Conservation (phyloP, 495 filamentous ascomycete genomes). For the Penicillium cosmopolitanum region DNA sequence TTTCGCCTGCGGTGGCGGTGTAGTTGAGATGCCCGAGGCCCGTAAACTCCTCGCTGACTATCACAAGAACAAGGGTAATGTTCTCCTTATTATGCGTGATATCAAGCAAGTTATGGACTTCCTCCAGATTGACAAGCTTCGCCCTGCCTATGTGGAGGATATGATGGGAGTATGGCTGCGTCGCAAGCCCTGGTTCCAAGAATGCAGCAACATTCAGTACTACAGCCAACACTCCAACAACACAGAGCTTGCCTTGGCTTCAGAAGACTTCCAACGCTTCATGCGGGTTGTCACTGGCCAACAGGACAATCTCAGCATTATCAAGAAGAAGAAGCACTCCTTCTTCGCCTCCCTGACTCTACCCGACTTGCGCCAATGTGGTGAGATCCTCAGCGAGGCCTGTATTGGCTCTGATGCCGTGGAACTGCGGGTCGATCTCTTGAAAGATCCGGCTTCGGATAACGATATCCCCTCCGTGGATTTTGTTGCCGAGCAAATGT, state of each 20-base stretch:
- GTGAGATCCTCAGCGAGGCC: constrained; percentile 68
- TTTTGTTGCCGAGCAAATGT: constrained; percentile 79
- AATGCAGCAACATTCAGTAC: constrained; percentile 96
- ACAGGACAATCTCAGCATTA: constrained; percentile 61
- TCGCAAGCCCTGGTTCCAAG: constrained; percentile 86
- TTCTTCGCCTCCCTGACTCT: constrained; percentile 94
- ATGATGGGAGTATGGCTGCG: constrained; percentile 92
- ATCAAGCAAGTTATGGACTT: constrained; percentile 88
- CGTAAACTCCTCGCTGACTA: constrained; percentile 75
- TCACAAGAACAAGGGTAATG: constrained; percentile 80
- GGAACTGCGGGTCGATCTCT: constrained; percentile 89
- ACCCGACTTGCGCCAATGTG: constrained; percentile 66
- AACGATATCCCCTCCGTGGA: constrained; percentile 66
- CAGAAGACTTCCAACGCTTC: constrained; percentile 81
- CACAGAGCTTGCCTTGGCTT: constrained; percentile 58
- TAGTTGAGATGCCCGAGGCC: constrained; percentile 87
- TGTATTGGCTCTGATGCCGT: constrained; percentile 90
- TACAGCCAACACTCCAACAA: constrained; percentile 70
- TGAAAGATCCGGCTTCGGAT: constrained; percentile 69
- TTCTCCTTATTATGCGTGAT: constrained; percentile 85
- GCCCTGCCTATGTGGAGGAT: constrained; percentile 92
- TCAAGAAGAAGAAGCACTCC: constrained; percentile 73
- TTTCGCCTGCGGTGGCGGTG: constrained; percentile 91
- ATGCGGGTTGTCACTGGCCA: constrained; percentile 73
- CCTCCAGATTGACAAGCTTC: constrained; percentile 84